Evolutionary conservation across 2,329 filamentous ascomycete genomes (phyloP).

Genomic region (Cladosporium sp.): DNA sequence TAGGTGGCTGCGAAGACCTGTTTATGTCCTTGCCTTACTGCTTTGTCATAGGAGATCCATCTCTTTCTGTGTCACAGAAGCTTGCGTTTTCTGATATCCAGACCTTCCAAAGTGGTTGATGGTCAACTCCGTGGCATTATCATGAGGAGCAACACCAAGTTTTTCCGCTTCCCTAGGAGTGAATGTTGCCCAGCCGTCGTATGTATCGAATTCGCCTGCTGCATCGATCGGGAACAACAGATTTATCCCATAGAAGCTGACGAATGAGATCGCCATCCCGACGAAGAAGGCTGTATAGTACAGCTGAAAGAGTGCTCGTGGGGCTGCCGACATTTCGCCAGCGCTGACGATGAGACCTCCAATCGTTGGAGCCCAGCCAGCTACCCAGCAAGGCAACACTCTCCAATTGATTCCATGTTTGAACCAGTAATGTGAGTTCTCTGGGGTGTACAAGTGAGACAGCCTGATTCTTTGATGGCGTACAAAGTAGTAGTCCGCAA

Average conservation of each 20-base stretch:
- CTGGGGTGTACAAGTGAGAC: constrained; percentile 35
- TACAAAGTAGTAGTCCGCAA: constrained; percentile 36
- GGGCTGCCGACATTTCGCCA: constrained; percentile 30
- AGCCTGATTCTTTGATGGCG: constrained; percentile 33
- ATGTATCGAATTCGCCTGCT: constrained; percentile 41
- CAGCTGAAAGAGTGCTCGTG: constrained; percentile 38
- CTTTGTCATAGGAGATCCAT: too few relatives aligned
- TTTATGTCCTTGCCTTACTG: too few relatives aligned
- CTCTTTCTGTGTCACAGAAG: too few relatives aligned
- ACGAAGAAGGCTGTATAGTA: constrained; percentile 48
- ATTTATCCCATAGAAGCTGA: constrained; percentile 24
- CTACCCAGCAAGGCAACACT: constrained; percentile 40
- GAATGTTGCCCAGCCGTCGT: constrained; percentile 45
- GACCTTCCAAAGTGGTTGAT: neutral
- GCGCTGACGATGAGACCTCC: constrained; percentile 38
- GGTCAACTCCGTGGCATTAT: constrained; percentile 4
- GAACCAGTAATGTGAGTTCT: constrained; percentile 41
- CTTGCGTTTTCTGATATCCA: neutral
- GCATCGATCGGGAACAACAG: constrained; percentile 38
- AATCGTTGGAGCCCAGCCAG: constrained; percentile 43
- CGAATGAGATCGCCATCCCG: constrained; percentile 27
- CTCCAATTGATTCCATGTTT: constrained; percentile 43
- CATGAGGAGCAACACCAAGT: constrained; percentile 35
- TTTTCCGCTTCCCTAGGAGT: constrained; percentile 40
- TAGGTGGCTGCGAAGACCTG: too few relatives aligned